Percentiles rank a stretch among this genome's conserved stretches.
phyloP scores from a whole-genome alignment of 176 grass and related monocot genomes.

The Oryza rufipogon region DNA sequence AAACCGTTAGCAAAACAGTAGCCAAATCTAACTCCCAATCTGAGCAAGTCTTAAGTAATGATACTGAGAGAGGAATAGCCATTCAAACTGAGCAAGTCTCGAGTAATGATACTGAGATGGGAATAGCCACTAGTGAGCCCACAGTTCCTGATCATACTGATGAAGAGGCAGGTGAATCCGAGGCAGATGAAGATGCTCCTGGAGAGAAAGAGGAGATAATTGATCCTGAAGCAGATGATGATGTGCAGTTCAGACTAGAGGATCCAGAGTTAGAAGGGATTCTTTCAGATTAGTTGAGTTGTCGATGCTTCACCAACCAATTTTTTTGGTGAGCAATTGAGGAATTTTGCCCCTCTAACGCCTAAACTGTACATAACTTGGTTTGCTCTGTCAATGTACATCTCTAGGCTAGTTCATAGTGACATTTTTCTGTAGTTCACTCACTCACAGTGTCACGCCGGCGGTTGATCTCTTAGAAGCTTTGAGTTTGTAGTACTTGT shows the following conservation, averaged over 20 bases:
- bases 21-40: slow-evolving; percentile 18
- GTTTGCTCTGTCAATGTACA: slow-evolving; percentile 33
- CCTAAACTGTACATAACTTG: slow-evolving; percentile 37
- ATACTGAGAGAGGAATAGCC: neutral
- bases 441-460: neutral
- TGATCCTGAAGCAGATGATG: slow-evolving; percentile 43
- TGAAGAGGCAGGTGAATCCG: slow-evolving; percentile 42
- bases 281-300: slow-evolving; percentile 58
- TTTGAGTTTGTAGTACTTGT: neutral
- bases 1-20: slow-evolving; percentile 10
- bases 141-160: slow-evolving; percentile 26
- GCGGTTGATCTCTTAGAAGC: neutral
- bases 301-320: slow-evolving; percentile 22
- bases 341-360: slow-evolving; percentile 26
- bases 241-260: slow-evolving; percentile 43
- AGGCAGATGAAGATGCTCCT: slow-evolving; percentile 48
- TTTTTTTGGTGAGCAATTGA: slow-evolving; percentile 30
- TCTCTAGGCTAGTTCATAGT: neutral
- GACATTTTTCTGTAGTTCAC: neutral
- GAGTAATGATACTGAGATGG: neutral
- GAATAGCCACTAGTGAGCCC: slow-evolving; percentile 24
- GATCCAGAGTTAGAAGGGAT: slow-evolving; percentile 64
- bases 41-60: neutral
- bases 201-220: slow-evolving; percentile 28
- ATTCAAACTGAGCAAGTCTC: slow-evolving; percentile 1